Evolutionary conservation across 106 monocot species (phyloP).

Genomic region (Apostasia ramifera): DNA sequence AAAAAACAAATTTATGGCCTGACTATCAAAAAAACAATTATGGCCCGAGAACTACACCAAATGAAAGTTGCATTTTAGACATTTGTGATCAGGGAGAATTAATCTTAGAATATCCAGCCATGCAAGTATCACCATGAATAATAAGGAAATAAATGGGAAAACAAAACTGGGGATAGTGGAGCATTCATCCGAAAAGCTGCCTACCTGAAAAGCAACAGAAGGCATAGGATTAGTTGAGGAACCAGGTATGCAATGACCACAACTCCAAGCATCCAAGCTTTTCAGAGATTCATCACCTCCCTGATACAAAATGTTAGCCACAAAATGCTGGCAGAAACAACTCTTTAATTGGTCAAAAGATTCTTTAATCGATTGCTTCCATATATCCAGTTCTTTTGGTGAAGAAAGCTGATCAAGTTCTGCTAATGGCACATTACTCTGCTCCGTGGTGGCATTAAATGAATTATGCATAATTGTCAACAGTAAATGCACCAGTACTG

Average conservation of each 20-base stretch:
- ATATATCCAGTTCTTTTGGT: conserved; percentile 14
- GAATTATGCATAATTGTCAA: conserved; percentile 20
- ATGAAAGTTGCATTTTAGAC: background rate
- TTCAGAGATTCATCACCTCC: conserved; percentile 7
- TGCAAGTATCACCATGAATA: too few relatives aligned
- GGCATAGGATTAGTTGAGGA: conserved; percentile 17
- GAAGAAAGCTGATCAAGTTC: conserved; percentile 6
- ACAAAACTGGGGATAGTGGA: background rate
- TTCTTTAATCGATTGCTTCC: conserved; percentile 25
- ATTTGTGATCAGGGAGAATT: background rate
- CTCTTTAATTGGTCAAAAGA: conserved; percentile 16
- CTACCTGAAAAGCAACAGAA: conserved; percentile 44
- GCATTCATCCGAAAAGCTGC: background rate
- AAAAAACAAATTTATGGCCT: background rate
- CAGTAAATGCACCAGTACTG: conserved; percentile 21
- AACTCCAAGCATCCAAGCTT: conserved; percentile 3
- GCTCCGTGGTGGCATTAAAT: background rate
- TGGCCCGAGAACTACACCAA: background rate
- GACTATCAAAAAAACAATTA: background rate
- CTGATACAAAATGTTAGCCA: conserved; percentile 12
- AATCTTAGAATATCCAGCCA: background rate
- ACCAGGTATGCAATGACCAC: conserved; percentile 1
- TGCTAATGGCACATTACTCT: conserved; percentile 1
- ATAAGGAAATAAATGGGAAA: background rate
- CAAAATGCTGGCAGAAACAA: conserved; percentile 29